These are phyloP conservation scores for Rosa chinensis DNA, from an alignment of 306 rosid genomes.

Conservation along the genomic window DNA sequence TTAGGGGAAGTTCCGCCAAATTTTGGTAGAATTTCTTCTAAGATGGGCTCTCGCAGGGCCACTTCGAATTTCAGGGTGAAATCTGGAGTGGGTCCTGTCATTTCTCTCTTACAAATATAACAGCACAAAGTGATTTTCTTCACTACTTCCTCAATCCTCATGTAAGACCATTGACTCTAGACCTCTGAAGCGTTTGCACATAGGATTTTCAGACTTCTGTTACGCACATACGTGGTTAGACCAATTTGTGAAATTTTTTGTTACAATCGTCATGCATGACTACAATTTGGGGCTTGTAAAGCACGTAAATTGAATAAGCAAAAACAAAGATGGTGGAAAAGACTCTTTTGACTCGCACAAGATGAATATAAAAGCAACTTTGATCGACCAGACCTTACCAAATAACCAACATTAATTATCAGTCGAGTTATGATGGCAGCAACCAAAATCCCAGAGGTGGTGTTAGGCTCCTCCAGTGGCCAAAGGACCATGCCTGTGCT, in stretches of 20 bases:
- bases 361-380: not conserved
- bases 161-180: not conserved
- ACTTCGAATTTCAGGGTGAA: too few species aligned
- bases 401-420: not conserved
- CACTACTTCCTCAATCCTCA: too few species aligned
- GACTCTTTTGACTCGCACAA: too few species aligned
- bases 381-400: too few species aligned
- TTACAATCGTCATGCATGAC: not conserved
- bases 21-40: too few species aligned
- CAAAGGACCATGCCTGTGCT: not conserved
- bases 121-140: too few species aligned
- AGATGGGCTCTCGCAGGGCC: too few species aligned
- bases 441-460: slow-evolving; percentile 13
- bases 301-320: not conserved
- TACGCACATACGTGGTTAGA: not conserved
- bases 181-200: not conserved
- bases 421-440: not conserved
- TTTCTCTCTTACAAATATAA: too few species aligned
- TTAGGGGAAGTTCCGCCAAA: too few species aligned
- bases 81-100: too few species aligned
- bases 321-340: too few species aligned
- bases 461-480: not conserved
- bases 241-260: not conserved
- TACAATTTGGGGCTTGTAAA: not conserved
- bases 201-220: not conserved